phyloP scores from a whole-genome alignment of 1,139 yeast species.

The Lodderomyces orthopsilosis region DNA sequence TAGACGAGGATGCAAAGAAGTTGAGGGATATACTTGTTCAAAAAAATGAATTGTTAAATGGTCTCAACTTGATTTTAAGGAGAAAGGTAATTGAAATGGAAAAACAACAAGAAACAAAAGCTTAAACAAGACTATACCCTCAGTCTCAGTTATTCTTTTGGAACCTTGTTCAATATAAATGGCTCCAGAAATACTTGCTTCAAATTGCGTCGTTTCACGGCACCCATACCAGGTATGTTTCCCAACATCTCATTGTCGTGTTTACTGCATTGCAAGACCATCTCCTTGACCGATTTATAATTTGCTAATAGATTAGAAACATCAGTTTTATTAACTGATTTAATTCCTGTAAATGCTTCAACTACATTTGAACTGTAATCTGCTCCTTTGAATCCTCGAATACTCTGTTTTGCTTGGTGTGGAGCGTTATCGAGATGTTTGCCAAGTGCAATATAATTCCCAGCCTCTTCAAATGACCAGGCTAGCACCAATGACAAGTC shows the following conservation, averaged over 20 bases:
- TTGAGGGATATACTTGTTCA: constrained; percentile 71
- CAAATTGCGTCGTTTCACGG: constrained; percentile 47
- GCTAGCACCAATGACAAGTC: constrained; percentile 72
- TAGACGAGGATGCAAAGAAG: constrained; percentile 71
- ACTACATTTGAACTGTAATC: constrained; percentile 51
- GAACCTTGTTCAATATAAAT: constrained; percentile 44
- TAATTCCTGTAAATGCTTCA: constrained; percentile 50
- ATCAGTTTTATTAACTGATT: constrained; percentile 59
- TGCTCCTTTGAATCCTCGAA: constrained; percentile 42
- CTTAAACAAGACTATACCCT: constrained; percentile 1
- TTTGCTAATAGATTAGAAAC: constrained; percentile 53
- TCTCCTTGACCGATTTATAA: constrained; percentile 50
- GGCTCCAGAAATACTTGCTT: constrained; percentile 50
- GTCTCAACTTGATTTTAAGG: constrained; percentile 52
- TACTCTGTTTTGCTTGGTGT: constrained; percentile 22
- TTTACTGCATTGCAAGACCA: constrained; percentile 32
- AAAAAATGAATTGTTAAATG: constrained; percentile 53
- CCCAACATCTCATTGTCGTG: constrained; percentile 23
- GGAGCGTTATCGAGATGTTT: constrained; percentile 45
- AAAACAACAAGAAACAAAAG: constrained; percentile 25
- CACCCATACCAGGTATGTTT: constrained; percentile 55
- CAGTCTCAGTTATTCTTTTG: constrained; percentile 9
- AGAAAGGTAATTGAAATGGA: constrained; percentile 44
- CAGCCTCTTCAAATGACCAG: constrained; percentile 86
- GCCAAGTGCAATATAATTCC: constrained; percentile 60